phyloP scores from a whole-genome alignment of 148 eudicot genomes.

The Chenopodium quinoa region DNA sequence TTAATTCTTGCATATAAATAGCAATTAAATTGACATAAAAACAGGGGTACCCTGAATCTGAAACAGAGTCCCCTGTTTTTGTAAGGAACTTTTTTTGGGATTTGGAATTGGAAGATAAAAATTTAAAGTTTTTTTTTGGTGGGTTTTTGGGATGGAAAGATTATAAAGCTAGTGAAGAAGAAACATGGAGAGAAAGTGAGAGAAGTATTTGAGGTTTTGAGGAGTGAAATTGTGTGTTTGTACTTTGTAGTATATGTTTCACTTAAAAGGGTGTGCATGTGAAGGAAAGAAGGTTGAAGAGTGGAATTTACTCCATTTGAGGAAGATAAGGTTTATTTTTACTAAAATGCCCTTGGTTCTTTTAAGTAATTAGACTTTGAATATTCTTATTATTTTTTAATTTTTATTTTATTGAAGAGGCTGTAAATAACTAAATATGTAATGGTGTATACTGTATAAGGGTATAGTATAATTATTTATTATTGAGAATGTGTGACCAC shows the following conservation, averaged over 20 bases:
- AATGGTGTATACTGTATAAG: background rate
- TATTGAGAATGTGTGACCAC: slow-evolving; percentile 11
- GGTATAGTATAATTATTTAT: background rate
- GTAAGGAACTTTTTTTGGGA: slow-evolving; percentile 13
- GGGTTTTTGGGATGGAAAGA: slow-evolving; percentile 30
- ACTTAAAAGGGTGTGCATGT: slow-evolving; percentile 37
- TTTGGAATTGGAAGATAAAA: slow-evolving; percentile 17
- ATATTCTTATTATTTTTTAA: too few species aligned
- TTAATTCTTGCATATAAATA: background rate
- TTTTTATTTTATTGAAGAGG: too few species aligned
- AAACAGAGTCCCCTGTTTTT: slow-evolving; percentile 20
- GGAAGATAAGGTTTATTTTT: slow-evolving; percentile 19
- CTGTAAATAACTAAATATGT: too few species aligned
- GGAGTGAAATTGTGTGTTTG: background rate
- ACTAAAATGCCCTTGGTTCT: slow-evolving; percentile 15
- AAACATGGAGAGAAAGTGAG: background rate
- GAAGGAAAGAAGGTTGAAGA: slow-evolving; percentile 27
- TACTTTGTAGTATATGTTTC: slow-evolving; percentile 27
- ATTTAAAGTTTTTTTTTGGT: background rate
- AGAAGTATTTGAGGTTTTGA: background rate
- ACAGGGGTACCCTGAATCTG: slow-evolving; percentile 9
- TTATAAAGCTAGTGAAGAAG: slow-evolving; percentile 39
- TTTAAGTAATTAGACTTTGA: background rate
- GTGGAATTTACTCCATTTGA: slow-evolving; percentile 34
- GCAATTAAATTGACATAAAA: background rate